phyloP scores from a whole-genome alignment of 1,284 basidiomycete species.

The Fomes fomentarius region DNA sequence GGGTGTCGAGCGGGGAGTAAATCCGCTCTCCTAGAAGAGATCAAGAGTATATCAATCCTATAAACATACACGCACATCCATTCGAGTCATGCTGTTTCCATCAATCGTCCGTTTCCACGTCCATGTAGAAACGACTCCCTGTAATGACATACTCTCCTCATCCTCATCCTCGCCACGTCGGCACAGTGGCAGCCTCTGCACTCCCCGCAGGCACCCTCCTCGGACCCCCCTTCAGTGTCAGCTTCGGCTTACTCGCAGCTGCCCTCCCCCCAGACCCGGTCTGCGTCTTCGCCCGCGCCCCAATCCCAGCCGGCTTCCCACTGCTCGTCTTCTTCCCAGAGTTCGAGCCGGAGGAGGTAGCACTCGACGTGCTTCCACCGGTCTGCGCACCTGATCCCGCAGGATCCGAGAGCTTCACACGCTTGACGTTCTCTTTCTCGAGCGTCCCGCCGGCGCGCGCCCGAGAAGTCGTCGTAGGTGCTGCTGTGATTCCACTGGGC shows the following conservation, averaged over 20 bases:
- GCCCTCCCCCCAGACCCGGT: background rate
- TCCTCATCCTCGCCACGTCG: slow-evolving; percentile 37
- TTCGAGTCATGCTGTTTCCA: background rate
- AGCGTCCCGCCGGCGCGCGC: slow-evolving; percentile 18
- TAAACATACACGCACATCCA: background rate
- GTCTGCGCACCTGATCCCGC: background rate
- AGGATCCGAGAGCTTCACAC: slow-evolving; percentile 21
- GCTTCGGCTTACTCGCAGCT: slow-evolving; percentile 8
- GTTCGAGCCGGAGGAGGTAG: slow-evolving; percentile 1
- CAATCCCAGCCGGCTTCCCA: slow-evolving; percentile 1
- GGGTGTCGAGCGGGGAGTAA: too few species aligned
- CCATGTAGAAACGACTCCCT: too few species aligned
- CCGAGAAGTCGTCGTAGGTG: slow-evolving; percentile 6
- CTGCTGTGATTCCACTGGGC: slow-evolving; percentile 40
- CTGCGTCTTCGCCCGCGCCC: background rate
- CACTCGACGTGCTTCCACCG: background rate
- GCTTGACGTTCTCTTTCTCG: slow-evolving; percentile 33
- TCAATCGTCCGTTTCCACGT: too few species aligned
- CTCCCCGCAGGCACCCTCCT: slow-evolving; percentile 62
- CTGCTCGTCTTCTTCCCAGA: background rate
- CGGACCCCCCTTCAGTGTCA: slow-evolving; percentile 43
- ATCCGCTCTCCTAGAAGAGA: background rate
- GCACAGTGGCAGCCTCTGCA: slow-evolving; percentile 50
- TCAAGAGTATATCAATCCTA: background rate
- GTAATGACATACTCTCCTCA: too few species aligned